Conservation (phyloP, 164 flowering plant genomes). For the Platanus orientalis region DNA sequence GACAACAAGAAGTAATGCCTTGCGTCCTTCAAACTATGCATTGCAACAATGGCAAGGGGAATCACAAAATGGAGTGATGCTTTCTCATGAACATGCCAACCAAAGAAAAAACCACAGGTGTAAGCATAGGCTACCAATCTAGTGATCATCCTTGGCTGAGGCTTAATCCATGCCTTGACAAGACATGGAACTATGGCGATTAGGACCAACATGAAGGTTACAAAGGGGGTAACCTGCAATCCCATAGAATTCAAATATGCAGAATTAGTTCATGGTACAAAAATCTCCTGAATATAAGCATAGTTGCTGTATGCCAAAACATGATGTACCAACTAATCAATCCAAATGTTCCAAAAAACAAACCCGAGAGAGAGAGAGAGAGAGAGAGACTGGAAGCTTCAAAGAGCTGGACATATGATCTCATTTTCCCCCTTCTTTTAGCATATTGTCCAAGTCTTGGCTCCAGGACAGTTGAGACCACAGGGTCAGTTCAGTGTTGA, state of each 20-base stretch:
- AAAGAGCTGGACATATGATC: no score
- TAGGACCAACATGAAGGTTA: slow-evolving; percentile 65
- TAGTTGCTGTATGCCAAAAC: no score
- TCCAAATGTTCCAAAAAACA: not conserved
- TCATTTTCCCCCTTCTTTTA: not conserved
- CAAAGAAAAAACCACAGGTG: slow-evolving; percentile 87
- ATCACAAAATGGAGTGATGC: slow-evolving; percentile 95
- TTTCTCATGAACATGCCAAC: slow-evolving; percentile 99
- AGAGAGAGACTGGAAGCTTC: no score
- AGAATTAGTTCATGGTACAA: not conserved
- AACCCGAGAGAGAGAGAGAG: no score
- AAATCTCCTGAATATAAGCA: not conserved
- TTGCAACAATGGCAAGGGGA: slow-evolving; percentile 72
- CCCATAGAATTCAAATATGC: slow-evolving; percentile 11
- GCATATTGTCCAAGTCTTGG: not conserved
- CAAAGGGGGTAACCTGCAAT: slow-evolving; percentile 74
- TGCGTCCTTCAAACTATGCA: slow-evolving; percentile 64
- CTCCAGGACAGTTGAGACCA: no score
- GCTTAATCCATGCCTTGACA: slow-evolving; percentile 70
- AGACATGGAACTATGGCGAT: slow-evolving; percentile 78
- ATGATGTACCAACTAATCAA: not conserved
- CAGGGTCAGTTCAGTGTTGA: no score
- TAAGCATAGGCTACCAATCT: slow-evolving; percentile 93
- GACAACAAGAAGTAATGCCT: slow-evolving; percentile 76
- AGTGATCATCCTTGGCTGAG: slow-evolving; percentile 55